Percentiles rank a stretch among this genome's conserved stretches.
phyloP scores from a whole-genome alignment of 1,284 basidiomycete genomes.

The Apiotrichum laibachii region DNA sequence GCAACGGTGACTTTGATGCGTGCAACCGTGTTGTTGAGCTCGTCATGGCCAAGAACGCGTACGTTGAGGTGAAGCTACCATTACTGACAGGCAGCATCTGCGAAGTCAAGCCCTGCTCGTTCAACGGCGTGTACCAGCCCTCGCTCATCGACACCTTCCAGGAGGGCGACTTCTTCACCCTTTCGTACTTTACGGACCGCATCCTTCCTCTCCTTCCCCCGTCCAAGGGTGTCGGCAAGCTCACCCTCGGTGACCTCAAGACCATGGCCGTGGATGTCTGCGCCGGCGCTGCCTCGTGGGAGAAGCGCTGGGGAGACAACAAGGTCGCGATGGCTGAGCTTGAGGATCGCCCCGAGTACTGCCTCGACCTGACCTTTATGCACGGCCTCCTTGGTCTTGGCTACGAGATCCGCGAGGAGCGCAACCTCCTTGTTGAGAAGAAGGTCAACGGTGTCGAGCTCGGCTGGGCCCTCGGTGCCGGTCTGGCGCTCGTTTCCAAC shows the following conservation, averaged over 20 bases:
- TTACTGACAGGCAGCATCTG: conserved; percentile 62
- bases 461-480: conserved; percentile 89
- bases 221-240: conserved; percentile 29
- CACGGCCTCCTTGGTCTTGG: conserved; percentile 75
- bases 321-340: conserved; percentile 68
- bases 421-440: conserved; percentile 78
- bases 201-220: conserved; percentile 70
- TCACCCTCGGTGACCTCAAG: conserved; percentile 65
- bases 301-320: conserved; percentile 51
- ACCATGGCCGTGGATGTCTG: conserved; percentile 70
- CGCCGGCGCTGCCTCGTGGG: conserved; percentile 64
- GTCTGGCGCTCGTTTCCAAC: conserved; percentile 61
- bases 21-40: conserved; percentile 83
- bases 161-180: conserved; percentile 70
- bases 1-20: conserved; percentile 76
- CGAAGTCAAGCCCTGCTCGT: conserved; percentile 86
- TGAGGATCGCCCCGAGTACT: conserved; percentile 82
- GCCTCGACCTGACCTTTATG: conserved; percentile 95
- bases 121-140: conserved; percentile 96
- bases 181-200: conserved; percentile 98
- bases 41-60: conserved; percentile 95
- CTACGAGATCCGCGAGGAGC: conserved; percentile 70
- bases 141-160: conserved; percentile 87
- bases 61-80: conserved; percentile 48
- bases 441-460: conserved; percentile 87